Evolutionary conservation across 495 filamentous ascomycete species (phyloP).

Genomic region (Saxophila tyrrhenica): DNA sequence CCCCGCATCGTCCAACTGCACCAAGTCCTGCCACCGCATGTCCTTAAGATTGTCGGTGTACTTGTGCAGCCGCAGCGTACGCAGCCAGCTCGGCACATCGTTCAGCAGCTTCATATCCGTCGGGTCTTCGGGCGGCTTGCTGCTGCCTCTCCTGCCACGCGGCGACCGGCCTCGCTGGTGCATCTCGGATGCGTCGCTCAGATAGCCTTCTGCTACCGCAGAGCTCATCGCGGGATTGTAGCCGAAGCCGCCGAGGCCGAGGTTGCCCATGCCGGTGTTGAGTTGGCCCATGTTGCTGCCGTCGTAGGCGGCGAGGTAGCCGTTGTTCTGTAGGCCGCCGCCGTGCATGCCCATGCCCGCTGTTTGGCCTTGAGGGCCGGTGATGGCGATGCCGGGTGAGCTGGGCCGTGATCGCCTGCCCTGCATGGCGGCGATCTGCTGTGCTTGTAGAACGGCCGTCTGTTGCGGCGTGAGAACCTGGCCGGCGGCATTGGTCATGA

Average conservation of each 20-base stretch:
- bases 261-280: slow-evolving; percentile 57
- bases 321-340: slow-evolving; percentile 87
- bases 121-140: slow-evolving; percentile 94
- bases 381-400: slow-evolving; percentile 82
- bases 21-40: slow-evolving; percentile 86
- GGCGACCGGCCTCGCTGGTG: slow-evolving; percentile 83
- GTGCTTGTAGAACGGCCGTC: slow-evolving; percentile 71
- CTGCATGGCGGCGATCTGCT: slow-evolving; percentile 63
- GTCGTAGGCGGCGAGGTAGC: slow-evolving; percentile 85
- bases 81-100: slow-evolving; percentile 92
- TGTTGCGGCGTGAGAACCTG: slow-evolving; percentile 78
- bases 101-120: slow-evolving; percentile 83
- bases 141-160: slow-evolving; percentile 83
- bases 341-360: slow-evolving; percentile 46
- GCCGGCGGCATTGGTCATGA: slow-evolving; percentile 88
- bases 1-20: slow-evolving; percentile 86
- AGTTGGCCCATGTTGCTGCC: slow-evolving; percentile 53
- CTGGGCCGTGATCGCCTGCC: slow-evolving; percentile 81
- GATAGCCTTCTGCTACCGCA: slow-evolving; percentile 63
- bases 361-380: slow-evolving; percentile 45
- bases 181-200: slow-evolving; percentile 79
- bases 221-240: slow-evolving; percentile 25
- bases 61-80: slow-evolving; percentile 91
- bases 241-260: slow-evolving; percentile 41
- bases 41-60: slow-evolving; percentile 98